These are phyloP conservation scores for Botrytis deweyae DNA, from an alignment of 2,329 filamentous ascomycete genomes.

Conservation along the genomic window DNA sequence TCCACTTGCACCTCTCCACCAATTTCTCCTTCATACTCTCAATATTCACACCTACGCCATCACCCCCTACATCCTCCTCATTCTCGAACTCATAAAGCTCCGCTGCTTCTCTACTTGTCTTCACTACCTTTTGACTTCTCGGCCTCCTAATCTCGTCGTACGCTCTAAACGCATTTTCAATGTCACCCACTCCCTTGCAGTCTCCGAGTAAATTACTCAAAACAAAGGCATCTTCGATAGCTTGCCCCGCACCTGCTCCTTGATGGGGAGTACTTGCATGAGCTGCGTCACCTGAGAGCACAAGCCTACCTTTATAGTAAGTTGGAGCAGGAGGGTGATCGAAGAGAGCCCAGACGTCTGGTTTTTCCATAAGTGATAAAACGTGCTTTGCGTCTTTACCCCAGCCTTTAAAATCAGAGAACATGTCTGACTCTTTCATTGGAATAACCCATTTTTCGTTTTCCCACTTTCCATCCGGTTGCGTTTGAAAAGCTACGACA, in stretches of 20 bases:
- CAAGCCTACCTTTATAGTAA: constrained; percentile 47
- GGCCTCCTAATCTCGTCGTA: constrained; percentile 51
- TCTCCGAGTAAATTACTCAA: constrained; percentile 49
- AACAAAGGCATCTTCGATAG: constrained; percentile 54
- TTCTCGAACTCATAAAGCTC: constrained; percentile 48
- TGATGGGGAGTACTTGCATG: constrained; percentile 56
- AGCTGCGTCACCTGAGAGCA: constrained; percentile 55
- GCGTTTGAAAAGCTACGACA: constrained; percentile 41
- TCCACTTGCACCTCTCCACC: constrained; percentile 40
- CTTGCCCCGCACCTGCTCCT: constrained; percentile 55
- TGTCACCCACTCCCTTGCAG: constrained; percentile 38
- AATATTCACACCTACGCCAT: constrained; percentile 41
- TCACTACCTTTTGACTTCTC: constrained; percentile 37
- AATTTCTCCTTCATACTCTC: constrained; percentile 42
- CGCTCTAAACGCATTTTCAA: constrained; percentile 49
- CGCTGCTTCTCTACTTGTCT: constrained; percentile 35
- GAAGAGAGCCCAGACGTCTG: constrained; percentile 53
- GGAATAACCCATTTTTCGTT: constrained; percentile 44
- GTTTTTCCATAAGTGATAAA: constrained; percentile 42
- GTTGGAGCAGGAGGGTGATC: constrained; percentile 48
- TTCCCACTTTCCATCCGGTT: constrained; percentile 40
- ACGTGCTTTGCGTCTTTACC: constrained; percentile 41
- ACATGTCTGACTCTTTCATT: constrained; percentile 42
- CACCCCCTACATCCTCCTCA: constrained; percentile 40
- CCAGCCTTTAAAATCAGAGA: constrained; percentile 43